Percentiles rank a stretch among this genome's conserved stretches.
phyloP scores from a whole-genome alignment of 768 basidiomycete species.

The Rhizopogon rudus region DNA sequence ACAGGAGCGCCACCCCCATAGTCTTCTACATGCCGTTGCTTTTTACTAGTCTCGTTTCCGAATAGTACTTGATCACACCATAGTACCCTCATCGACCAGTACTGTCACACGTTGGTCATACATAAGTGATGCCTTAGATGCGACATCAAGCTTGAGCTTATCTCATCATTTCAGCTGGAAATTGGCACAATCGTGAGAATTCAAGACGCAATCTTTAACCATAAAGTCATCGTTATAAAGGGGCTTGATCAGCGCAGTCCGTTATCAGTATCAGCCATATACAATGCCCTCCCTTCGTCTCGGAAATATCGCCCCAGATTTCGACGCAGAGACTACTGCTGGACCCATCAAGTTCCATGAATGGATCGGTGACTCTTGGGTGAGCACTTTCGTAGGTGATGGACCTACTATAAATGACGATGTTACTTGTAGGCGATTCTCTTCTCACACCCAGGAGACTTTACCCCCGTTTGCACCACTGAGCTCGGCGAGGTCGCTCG shows the following conservation, averaged over 20 bases:
- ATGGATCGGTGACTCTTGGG: conserved; percentile 88
- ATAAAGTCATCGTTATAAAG: conserved; percentile 7
- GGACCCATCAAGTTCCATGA: conserved; percentile 92
- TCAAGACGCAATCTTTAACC: conserved; percentile 48
- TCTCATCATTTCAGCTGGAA: not conserved
- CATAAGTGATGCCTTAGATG: too few species aligned
- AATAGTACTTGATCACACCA: not conserved
- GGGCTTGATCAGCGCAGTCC: conserved; percentile 4
- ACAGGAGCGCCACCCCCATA: conserved; percentile 88
- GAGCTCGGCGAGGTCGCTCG: conserved; percentile 96
- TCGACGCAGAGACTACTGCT: conserved; percentile 82
- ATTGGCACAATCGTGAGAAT: conserved; percentile 48
- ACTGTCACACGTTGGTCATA: not conserved
- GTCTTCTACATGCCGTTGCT: conserved; percentile 83
- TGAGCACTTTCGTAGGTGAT: conserved; percentile 27
- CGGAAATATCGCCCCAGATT: conserved; percentile 87
- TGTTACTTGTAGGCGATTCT: conserved; percentile 57
- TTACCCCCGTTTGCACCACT: conserved; percentile 94
- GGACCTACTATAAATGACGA: not conserved
- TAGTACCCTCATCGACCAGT: not conserved
- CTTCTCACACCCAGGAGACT: conserved; percentile 94
- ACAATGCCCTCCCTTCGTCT: conserved; percentile 61
- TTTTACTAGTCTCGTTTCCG: conserved; percentile 57
- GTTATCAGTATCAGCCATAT: not conserved
- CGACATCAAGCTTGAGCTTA: not conserved